Conservation (phyloP, 2,329 filamentous ascomycete species). For the Nemania serpens region DNA sequence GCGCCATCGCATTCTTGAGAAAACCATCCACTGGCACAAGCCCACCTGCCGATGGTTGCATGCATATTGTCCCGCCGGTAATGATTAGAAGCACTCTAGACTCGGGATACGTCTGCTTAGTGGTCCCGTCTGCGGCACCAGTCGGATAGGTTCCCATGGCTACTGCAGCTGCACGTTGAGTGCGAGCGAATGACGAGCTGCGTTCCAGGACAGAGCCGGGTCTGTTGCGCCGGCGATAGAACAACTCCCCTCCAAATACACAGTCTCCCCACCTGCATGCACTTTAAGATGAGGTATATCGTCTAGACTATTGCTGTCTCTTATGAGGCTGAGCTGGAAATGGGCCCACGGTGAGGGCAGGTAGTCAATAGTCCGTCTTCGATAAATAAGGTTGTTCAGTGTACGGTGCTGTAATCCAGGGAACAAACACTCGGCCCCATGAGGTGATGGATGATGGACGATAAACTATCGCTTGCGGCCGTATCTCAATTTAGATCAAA, state of each 20-base stretch:
- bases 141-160: slow-evolving; percentile 36
- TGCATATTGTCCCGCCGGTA: slow-evolving; percentile 89
- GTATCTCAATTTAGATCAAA: background rate
- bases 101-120: slow-evolving; percentile 60
- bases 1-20: slow-evolving; percentile 79
- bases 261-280: background rate
- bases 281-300: background rate
- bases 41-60: slow-evolving; percentile 80
- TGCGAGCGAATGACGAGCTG: background rate
- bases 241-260: background rate
- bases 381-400: background rate
- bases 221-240: background rate
- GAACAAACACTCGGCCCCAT: background rate
- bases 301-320: background rate
- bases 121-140: slow-evolving; percentile 30
- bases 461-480: background rate
- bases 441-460: background rate
- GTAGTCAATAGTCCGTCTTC: background rate
- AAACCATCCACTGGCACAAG: slow-evolving; percentile 82
- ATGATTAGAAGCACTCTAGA: slow-evolving; percentile 87
- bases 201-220: background rate
- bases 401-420: background rate
- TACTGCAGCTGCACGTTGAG: background rate
- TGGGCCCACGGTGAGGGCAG: background rate
- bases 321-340: background rate